phyloP scores from a whole-genome alignment of 768 basidiomycete species.

The Collybiopsis luxurians region DNA sequence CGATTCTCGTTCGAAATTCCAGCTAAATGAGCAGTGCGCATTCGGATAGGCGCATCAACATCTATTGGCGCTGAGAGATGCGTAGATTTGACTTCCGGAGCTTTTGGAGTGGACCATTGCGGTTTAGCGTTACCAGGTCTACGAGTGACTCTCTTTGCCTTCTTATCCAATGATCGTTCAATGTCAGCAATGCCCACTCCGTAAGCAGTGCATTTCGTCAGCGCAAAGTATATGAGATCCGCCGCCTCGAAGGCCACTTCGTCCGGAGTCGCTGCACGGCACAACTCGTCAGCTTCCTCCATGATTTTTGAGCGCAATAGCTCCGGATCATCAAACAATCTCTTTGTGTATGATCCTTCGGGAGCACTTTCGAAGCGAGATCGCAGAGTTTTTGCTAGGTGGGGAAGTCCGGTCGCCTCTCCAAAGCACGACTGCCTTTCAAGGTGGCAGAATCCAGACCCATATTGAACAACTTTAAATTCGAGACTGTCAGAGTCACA shows the following conservation, averaged over 20 bases:
- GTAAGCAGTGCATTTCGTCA: constrained; percentile 78
- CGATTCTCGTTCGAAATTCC: constrained; percentile 48
- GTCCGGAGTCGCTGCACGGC: constrained; percentile 69
- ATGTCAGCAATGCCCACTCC: constrained; percentile 85
- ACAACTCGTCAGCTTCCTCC: constrained; percentile 99
- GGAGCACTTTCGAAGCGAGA: constrained; percentile 75
- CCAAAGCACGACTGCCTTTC: constrained; percentile 88
- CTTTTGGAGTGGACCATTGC: constrained; percentile 49
- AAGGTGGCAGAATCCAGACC: constrained; percentile 92
- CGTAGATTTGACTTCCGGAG: constrained; percentile 18
- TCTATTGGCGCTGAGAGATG: constrained; percentile 14
- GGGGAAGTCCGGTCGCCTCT: constrained; percentile 70
- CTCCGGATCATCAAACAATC: constrained; percentile 78
- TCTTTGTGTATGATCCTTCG: constrained; percentile 87
- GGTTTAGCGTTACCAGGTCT: constrained; percentile 92
- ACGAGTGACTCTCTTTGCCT: constrained; percentile 84
- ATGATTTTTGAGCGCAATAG: constrained; percentile 92
- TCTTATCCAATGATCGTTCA: constrained; percentile 77
- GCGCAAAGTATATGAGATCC: constrained; percentile 89
- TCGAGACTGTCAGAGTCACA: constrained; percentile 93
- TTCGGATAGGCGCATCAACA: constrained; percentile 55
- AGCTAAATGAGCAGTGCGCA: constrained; percentile 71
- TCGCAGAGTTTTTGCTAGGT: constrained; percentile 76
- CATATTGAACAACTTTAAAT: constrained; percentile 87
- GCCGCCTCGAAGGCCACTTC: constrained; percentile 95